phyloP scores from a whole-genome alignment of 208 protist genomes.

The Leishmania aethiopica region DNA sequence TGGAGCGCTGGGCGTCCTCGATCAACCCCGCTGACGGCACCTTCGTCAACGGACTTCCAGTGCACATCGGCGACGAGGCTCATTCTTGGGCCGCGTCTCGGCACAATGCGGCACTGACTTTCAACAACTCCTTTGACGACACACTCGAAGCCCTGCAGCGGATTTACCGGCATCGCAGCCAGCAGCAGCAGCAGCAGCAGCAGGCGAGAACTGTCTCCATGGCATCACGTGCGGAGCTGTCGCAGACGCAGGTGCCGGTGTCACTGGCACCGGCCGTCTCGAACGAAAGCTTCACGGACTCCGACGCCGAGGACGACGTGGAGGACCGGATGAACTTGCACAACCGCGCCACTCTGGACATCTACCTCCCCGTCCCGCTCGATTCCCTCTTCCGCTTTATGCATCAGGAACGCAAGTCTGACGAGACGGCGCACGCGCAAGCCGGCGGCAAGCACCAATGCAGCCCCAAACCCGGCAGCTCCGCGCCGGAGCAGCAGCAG shows the following conservation, averaged over 20 bases:
- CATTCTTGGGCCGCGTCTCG: neutral
- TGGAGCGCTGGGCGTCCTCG: conserved; percentile 39
- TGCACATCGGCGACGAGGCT: conserved; percentile 19
- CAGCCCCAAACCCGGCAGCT: neutral
- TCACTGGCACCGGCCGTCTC: neutral
- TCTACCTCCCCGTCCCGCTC: conserved; percentile 76
- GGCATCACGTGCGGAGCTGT: neutral
- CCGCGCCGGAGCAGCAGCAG: neutral
- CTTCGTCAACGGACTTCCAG: conserved; percentile 52
- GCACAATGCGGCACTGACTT: neutral
- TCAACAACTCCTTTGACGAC: conserved; percentile 53
- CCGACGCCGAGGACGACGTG: conserved; percentile 65
- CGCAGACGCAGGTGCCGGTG: neutral
- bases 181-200: conserved; percentile 24
- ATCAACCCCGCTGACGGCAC: conserved; percentile 71
- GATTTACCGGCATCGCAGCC: conserved; percentile 30
- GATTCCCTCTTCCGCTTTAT: conserved; percentile 76
- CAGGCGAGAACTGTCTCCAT: neutral
- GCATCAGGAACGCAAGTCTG: conserved; percentile 51
- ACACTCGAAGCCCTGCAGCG: conserved; percentile 37
- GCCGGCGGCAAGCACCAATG: neutral
- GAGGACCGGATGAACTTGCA: conserved; percentile 80
- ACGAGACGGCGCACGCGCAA: conserved; percentile 2
- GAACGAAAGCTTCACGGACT: conserved; percentile 29
- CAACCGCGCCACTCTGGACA: conserved; percentile 83